Conservation (phyloP, 1,284 basidiomycete species). For the Ustilago sp. region DNA sequence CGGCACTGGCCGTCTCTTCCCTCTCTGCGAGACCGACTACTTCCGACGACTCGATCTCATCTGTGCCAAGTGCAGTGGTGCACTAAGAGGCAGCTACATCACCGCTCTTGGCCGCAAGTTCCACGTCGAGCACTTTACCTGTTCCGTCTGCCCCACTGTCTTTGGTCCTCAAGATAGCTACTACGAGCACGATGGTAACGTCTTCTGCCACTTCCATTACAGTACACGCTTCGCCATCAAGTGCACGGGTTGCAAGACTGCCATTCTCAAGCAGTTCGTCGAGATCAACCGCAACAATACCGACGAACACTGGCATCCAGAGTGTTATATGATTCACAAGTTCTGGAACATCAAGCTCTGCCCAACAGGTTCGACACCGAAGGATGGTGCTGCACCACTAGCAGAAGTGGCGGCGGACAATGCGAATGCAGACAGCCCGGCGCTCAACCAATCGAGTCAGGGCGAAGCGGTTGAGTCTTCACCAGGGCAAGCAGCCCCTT, state of each 20-base stretch:
- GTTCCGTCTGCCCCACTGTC: constrained; percentile 92
- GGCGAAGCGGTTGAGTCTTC: constrained; percentile 36
- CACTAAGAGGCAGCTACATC: constrained; percentile 96
- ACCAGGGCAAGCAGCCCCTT: constrained; percentile 39
- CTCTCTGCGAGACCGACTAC: constrained; percentile 90
- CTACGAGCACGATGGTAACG: constrained; percentile 96
- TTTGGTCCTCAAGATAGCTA: constrained; percentile 99
- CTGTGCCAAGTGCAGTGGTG: constrained; percentile 93
- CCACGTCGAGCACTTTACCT: constrained; percentile 99
- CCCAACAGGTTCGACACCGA: constrained; percentile 61
- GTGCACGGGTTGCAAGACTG: constrained; percentile 95
- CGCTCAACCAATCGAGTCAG: constrained; percentile 14
- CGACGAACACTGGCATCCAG: constrained; percentile 99
- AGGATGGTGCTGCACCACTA: constrained; percentile 43
- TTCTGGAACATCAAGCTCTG: constrained; percentile 98
- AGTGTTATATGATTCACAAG: constrained; percentile 99
- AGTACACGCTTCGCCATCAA: constrained; percentile 98
- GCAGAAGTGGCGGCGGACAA: constrained; percentile 24
- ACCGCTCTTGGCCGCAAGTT: constrained; percentile 99
- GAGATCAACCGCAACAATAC: constrained; percentile 98
- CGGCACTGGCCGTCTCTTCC: constrained; percentile 58
- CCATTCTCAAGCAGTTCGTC: constrained; percentile 99
- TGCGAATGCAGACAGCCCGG: constrained; percentile 13
- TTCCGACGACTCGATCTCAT: constrained; percentile 95
- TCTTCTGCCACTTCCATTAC: constrained; percentile 84